Conservation (phyloP, 441 rosid species). For the Kokia cookei region DNA sequence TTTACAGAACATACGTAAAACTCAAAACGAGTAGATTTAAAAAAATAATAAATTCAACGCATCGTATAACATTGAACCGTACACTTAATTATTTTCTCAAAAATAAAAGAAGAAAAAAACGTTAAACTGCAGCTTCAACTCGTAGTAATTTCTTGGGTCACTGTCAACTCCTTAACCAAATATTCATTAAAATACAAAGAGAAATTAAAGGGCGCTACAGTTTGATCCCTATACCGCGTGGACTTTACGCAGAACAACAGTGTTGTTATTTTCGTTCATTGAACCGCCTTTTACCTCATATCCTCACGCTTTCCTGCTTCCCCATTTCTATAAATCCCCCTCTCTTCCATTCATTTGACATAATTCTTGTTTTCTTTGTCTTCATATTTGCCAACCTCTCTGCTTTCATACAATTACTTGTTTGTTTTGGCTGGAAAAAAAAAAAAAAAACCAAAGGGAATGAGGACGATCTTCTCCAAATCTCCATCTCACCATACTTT, state of each 20-base stretch:
- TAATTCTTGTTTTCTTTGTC: background rate
- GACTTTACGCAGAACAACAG: background rate
- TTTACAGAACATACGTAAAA: no score
- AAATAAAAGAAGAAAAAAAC: no score
- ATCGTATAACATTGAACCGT: no score
- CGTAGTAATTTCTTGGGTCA: background rate
- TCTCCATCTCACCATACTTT: slow-evolving; percentile 7
- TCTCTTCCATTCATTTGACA: background rate
- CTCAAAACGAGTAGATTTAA: no score
- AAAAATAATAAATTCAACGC: no score
- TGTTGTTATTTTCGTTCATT: background rate
- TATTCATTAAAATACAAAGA: no score
- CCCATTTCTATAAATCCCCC: background rate
- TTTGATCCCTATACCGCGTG: background rate
- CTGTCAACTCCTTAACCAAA: background rate
- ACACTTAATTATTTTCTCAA: no score
- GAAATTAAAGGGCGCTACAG: no score
- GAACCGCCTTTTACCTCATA: background rate
- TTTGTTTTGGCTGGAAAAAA: background rate
- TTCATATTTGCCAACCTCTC: background rate
- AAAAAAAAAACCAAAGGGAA: background rate
- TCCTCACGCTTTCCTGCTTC: background rate
- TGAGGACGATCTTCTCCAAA: slow-evolving; percentile 27
- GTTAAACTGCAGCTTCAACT: no score
- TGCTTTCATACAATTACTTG: background rate